Percentiles rank a stretch among this genome's conserved stretches.
Evolutionary conservation across 169 alveolate species (phyloP).

Genomic region (Plasmodium vinckei): DNA sequence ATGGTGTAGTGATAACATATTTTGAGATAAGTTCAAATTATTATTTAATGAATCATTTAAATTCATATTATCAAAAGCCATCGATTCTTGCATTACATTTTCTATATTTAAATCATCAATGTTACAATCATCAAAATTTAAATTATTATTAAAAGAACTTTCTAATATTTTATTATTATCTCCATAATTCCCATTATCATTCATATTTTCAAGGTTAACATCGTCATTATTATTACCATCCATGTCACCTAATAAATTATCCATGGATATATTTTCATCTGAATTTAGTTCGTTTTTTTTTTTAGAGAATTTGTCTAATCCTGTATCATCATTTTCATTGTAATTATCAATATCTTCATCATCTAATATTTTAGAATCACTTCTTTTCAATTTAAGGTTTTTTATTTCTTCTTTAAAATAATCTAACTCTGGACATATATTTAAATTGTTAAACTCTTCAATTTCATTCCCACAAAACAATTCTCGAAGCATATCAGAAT

Average conservation of each 20-base stretch:
- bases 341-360: slow-evolving; percentile 19
- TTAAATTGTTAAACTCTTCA: slow-evolving; percentile 48
- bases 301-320: not conserved
- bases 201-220: slow-evolving; percentile 1
- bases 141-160: slow-evolving; percentile 18
- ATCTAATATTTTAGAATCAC: slow-evolving; percentile 33
- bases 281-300: slow-evolving; percentile 14
- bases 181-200: not conserved
- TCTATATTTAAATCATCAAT: slow-evolving; percentile 73
- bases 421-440: slow-evolving; percentile 68
- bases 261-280: slow-evolving; percentile 21
- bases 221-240: slow-evolving; percentile 23
- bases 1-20: slow-evolving; percentile 22
- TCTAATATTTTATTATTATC: slow-evolving; percentile 11
- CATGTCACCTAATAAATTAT: slow-evolving; percentile 29
- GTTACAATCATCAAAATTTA: slow-evolving; percentile 17
- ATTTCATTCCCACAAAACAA: slow-evolving; percentile 2
- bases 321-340: slow-evolving; percentile 3
- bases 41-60: slow-evolving; percentile 42
- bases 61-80: slow-evolving; percentile 60
- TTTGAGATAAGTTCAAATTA: slow-evolving; percentile 52
- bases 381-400: slow-evolving; percentile 45
- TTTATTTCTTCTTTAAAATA: slow-evolving; percentile 68
- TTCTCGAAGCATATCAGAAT: slow-evolving; percentile 19
- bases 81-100: slow-evolving; percentile 73